Evolutionary conservation across 768 basidiomycete species (phyloP).

Genomic region (Pisolithus albus): DNA sequence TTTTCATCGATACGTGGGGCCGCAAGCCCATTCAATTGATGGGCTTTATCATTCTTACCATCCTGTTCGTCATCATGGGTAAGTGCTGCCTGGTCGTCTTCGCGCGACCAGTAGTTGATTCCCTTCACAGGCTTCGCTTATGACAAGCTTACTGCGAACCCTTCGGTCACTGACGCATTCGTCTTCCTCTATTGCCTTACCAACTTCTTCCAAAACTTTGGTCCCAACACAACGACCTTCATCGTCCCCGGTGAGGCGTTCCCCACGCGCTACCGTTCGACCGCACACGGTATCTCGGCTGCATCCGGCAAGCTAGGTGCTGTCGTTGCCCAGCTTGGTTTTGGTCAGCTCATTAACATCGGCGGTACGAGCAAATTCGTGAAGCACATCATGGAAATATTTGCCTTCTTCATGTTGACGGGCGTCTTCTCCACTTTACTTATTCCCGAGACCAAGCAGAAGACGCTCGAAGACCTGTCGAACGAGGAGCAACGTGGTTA

Average conservation of each 20-base stretch:
- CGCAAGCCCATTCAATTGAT: slow-evolving; percentile 78
- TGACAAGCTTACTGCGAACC: slow-evolving; percentile 44
- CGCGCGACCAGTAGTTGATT: slow-evolving; percentile 3
- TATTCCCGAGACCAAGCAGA: slow-evolving; percentile 70
- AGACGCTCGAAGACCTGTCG: slow-evolving; percentile 63
- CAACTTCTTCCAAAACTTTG: slow-evolving; percentile 89
- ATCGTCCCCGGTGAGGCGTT: slow-evolving; percentile 76
- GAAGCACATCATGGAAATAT: slow-evolving; percentile 70
- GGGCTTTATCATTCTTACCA: slow-evolving; percentile 64
- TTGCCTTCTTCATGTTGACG: slow-evolving; percentile 82
- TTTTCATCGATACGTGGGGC: slow-evolving; percentile 73
- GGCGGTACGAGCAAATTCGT: slow-evolving; percentile 57
- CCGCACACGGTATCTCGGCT: slow-evolving; percentile 78
- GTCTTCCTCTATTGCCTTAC: slow-evolving; percentile 82
- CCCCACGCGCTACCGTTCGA: slow-evolving; percentile 85
- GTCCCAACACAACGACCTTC: slow-evolving; percentile 77
- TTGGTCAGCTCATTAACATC: slow-evolving; percentile 60
- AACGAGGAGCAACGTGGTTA: slow-evolving; percentile 64
- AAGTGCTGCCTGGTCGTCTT: slow-evolving; percentile 10
- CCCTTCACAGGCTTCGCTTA: slow-evolving; percentile 53
- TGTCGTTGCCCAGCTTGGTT: slow-evolving; percentile 73
- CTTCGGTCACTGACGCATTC: slow-evolving; percentile 47
- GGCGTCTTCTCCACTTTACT: slow-evolving; percentile 78
- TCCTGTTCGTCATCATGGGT: slow-evolving; percentile 68
- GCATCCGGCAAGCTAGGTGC: slow-evolving; percentile 81